Conservation (phyloP, 1,284 basidiomycete genomes). For the Acaromyces ingoldii region DNA sequence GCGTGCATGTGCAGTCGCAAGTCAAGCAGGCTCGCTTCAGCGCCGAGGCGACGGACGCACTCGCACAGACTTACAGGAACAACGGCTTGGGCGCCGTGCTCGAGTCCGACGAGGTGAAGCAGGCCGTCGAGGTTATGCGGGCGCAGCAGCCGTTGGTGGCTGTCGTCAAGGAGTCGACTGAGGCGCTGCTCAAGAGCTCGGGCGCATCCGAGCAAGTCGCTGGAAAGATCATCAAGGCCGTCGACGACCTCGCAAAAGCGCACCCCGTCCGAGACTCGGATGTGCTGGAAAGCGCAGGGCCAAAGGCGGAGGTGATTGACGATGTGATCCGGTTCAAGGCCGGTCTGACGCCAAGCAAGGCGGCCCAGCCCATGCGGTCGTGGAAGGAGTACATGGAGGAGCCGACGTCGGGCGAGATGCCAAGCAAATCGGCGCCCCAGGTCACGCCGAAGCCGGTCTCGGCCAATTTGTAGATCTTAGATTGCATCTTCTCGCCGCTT, state of each 20-base stretch:
- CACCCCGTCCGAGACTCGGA: constrained; percentile 53
- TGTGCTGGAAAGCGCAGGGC: constrained; percentile 45
- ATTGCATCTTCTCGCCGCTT: neutral
- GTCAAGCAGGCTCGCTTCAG: constrained; percentile 63
- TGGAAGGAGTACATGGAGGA: constrained; percentile 22
- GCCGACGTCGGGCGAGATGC: constrained; percentile 11
- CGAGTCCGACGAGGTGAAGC: constrained; percentile 53
- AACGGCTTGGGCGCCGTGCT: too few relatives aligned
- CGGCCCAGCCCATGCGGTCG: constrained; percentile 52
- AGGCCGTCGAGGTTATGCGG: constrained; percentile 49
- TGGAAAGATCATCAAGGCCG: constrained; percentile 52
- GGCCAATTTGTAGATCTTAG: constrained; percentile 4
- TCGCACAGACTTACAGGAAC: constrained; percentile 43
- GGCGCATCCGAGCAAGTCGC: constrained; percentile 35
- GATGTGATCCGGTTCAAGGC: constrained; percentile 71
- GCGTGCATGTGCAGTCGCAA: constrained; percentile 52
- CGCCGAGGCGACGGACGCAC: constrained; percentile 62
- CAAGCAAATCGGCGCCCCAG: neutral
- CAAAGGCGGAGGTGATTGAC: constrained; percentile 60
- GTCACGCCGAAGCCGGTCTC: neutral
- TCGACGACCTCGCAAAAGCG: constrained; percentile 62
- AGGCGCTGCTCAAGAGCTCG: neutral
- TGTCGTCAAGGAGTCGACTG: neutral
- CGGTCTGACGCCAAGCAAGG: constrained; percentile 55
- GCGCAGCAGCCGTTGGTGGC: constrained; percentile 32